Conservation (phyloP, 345 rosid species). For the Populus davidiana region DNA sequence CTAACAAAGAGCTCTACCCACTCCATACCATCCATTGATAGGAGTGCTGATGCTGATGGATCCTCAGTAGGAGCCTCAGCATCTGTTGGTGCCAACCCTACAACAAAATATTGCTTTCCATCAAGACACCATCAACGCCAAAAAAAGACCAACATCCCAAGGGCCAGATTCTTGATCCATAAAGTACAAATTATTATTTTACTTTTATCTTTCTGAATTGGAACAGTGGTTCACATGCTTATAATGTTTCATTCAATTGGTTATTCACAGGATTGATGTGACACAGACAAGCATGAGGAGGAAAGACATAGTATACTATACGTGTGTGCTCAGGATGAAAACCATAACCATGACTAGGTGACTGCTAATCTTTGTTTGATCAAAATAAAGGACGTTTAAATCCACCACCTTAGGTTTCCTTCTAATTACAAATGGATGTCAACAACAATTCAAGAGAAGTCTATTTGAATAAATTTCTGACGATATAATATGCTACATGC, state of each 20-base stretch:
- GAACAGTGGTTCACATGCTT: background rate
- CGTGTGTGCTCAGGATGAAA: background rate
- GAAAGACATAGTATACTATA: background rate
- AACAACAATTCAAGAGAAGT: background rate
- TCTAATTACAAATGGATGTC: background rate
- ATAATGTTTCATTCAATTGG: background rate
- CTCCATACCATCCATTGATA: constrained; percentile 55
- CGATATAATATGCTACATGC: background rate
- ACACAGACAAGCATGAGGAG: background rate
- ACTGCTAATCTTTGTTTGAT: background rate
- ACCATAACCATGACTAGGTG: background rate
- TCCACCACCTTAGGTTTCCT: background rate
- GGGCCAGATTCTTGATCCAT: background rate
- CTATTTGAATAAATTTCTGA: background rate
- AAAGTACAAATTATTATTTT: background rate
- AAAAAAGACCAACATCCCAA: background rate
- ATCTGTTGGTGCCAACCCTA: constrained; percentile 27
- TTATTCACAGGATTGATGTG: background rate
- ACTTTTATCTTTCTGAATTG: background rate
- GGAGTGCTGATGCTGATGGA: constrained; percentile 27
- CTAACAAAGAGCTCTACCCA: constrained; percentile 84
- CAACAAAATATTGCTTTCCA: constrained; percentile 5
- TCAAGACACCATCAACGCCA: background rate
- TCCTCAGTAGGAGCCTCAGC: constrained; percentile 36
- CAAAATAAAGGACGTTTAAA: background rate